Evolutionary conservation across 768 basidiomycete genomes (phyloP), one percentile per base, ranked within the genome.

Genomic region (Rhizopogon rudus): DNA sequence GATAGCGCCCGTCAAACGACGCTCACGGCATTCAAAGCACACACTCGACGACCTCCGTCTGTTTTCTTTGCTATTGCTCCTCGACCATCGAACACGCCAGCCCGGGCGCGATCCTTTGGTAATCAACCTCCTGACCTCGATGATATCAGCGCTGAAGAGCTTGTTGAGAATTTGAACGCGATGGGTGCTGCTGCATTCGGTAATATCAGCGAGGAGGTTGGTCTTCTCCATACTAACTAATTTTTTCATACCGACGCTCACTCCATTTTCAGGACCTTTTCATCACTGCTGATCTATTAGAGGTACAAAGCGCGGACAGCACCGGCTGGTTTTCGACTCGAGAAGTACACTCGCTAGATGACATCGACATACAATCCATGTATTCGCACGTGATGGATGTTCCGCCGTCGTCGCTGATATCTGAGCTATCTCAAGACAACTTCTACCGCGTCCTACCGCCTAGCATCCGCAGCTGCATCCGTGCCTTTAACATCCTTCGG

Each of bases 321-420:
- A 85, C 81, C 2, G 91, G 88, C 3, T 93, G 91, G 91, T 88
- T 91, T 68, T 59, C 67, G 13, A 53, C 72, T 33, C 75, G 82
- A 52, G 90, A 92, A n/a, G 65, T 74, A 0, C 70, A 69, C 14
- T 70, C 76, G 0, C 67, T 73, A 45, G 91, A 93, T 45, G 73
- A 77, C 3, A 75, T 84, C n/a, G 88, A 91, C 58, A 84, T 93
- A 44, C 88, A 93, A 65, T 86, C 81, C 22, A 85, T 93, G 60
- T 86, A 88, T 67, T 79, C 83, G 3, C 82, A 88, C 61, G 69
- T 93, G 35, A 78, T 81, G 60, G 85, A 90, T 41, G 78, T 91
- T 40, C 83, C 87, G 61, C 84, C 87, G 1, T 89, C 91, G 0
- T 72, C 81, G 12, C 70, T 90, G 66, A 83, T 91, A 44, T 82